Evolutionary conservation across 2,329 filamentous ascomycete species (phyloP).

Genomic region (Exophiala alcalophila): DNA sequence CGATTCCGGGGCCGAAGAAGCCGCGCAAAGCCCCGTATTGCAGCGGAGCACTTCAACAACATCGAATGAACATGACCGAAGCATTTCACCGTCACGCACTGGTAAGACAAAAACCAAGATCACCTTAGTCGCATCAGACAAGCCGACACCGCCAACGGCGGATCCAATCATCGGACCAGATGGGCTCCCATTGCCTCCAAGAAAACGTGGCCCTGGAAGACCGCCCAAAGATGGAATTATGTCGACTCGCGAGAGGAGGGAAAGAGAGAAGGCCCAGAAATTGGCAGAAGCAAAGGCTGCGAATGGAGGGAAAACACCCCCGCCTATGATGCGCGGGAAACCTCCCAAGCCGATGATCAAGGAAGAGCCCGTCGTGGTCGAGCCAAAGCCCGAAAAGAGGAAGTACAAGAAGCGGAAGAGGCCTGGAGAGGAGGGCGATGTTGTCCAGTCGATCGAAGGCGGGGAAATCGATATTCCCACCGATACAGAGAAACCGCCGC

Average conservation of each 20-base stretch:
- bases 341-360: constrained; percentile 27
- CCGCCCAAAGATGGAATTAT: constrained; percentile 66
- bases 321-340: constrained; percentile 36
- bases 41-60: constrained; percentile 15
- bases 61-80: constrained; percentile 20
- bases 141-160: constrained; percentile 8
- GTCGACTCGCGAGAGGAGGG: constrained; percentile 61
- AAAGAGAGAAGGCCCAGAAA: constrained; percentile 54
- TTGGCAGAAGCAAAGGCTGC: constrained; percentile 43
- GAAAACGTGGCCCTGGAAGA: constrained; percentile 58
- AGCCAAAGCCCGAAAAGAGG: constrained; percentile 44
- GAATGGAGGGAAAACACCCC: constrained; percentile 47
- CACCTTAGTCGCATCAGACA: constrained; percentile 14
- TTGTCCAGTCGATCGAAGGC: constrained; percentile 43
- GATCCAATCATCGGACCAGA: constrained; percentile 22
- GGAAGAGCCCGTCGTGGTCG: constrained; percentile 35
- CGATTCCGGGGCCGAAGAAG: constrained; percentile 25
- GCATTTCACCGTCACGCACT: constrained; percentile 15
- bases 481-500: constrained; percentile 23
- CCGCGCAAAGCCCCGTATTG: constrained; percentile 10
- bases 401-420: constrained; percentile 51
- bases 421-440: constrained; percentile 43
- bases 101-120: constrained; percentile 23
- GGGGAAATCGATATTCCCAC: constrained; percentile 22
- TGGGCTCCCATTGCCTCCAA: constrained; percentile 29